A percentile compares a stretch with the other conserved stretches of the same genome.
These are phyloP conservation scores for Castanea crenata DNA, from an alignment of 306 rosid species.

Conservation along the genomic window DNA sequence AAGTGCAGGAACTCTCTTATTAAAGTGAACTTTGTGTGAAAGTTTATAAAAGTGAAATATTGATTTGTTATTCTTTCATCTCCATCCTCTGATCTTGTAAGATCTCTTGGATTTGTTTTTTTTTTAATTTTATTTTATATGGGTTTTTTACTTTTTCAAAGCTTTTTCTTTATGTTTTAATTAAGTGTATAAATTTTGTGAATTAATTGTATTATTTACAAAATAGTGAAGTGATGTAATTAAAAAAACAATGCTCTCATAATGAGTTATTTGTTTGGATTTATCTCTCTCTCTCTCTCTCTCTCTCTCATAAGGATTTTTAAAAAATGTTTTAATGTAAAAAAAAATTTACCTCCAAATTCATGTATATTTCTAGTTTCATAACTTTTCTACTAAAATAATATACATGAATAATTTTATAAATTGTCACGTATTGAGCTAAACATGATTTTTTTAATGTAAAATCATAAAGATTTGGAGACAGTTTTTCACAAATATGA, in stretches of 20 bases:
- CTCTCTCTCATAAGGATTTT: too few relatives aligned
- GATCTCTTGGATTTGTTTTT: neutral
- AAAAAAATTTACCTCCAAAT: too few relatives aligned
- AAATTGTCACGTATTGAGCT: too few relatives aligned
- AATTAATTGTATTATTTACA: neutral
- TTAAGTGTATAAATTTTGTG: neutral
- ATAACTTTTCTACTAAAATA: too few relatives aligned
- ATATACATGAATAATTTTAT: too few relatives aligned
- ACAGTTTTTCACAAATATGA: too few relatives aligned
- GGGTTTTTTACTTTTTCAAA: neutral
- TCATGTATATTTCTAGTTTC: too few relatives aligned
- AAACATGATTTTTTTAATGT: too few relatives aligned
- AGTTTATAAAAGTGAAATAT: neutral
- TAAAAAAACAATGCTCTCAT: too few relatives aligned
- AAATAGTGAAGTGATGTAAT: neutral
- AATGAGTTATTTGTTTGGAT: neutral
- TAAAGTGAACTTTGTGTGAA: neutral
- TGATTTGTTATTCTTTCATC: conserved; percentile 3
- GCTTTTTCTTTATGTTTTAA: neutral
- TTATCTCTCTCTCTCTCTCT: neutral
- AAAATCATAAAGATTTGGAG: too few relatives aligned
- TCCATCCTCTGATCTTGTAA: neutral
- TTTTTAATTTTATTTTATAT: neutral
- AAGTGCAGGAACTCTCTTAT: neutral
- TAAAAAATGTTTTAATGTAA: too few relatives aligned